These are phyloP conservation scores for Ajuga reptans DNA, from an alignment of 305 asterid genomes.

Conservation along the genomic window DNA sequence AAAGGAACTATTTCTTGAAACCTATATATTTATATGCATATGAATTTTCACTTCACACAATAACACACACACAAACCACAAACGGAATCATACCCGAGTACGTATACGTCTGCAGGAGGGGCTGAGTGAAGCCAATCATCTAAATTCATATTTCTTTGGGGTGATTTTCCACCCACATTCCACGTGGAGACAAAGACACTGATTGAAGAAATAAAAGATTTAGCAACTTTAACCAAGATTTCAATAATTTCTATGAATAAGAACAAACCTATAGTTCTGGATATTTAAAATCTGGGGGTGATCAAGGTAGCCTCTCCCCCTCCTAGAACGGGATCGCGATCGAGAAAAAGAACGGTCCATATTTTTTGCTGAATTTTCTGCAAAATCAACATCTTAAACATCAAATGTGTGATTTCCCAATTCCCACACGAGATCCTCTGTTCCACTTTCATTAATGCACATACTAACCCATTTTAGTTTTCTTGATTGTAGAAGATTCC, in stretches of 20 bases:
- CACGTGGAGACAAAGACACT: slow-evolving; percentile 86
- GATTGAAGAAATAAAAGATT: slow-evolving; percentile 14
- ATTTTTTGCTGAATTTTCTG: slow-evolving; percentile 53
- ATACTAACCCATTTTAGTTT: slow-evolving; percentile 63
- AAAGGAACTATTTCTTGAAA: slow-evolving; percentile 92
- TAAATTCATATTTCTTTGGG: slow-evolving; percentile 62
- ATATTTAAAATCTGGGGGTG: slow-evolving; percentile 88
- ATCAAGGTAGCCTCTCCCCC: slow-evolving; percentile 74
- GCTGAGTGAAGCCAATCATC: slow-evolving; percentile 96
- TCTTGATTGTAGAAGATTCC: slow-evolving; percentile 66
- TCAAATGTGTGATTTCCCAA: neutral
- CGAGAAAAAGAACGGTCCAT: slow-evolving; percentile 43
- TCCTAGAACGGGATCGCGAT: slow-evolving; percentile 47
- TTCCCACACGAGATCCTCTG: neutral
- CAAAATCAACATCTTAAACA: slow-evolving; percentile 21
- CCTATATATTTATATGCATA: slow-evolving; percentile 26
- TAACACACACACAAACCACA: no score
- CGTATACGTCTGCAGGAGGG: slow-evolving; percentile 93
- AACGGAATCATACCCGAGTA: slow-evolving; percentile 50
- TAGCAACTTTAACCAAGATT: slow-evolving; percentile 1
- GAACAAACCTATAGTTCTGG: slow-evolving; percentile 73
- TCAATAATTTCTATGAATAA: neutral
- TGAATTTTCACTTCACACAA: neutral
- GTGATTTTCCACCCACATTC: slow-evolving; percentile 93
- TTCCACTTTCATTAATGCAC: neutral